Base-by-base conservation (phyloP, 208 protist species). In the Trypanosoma conorhini region DNA sequence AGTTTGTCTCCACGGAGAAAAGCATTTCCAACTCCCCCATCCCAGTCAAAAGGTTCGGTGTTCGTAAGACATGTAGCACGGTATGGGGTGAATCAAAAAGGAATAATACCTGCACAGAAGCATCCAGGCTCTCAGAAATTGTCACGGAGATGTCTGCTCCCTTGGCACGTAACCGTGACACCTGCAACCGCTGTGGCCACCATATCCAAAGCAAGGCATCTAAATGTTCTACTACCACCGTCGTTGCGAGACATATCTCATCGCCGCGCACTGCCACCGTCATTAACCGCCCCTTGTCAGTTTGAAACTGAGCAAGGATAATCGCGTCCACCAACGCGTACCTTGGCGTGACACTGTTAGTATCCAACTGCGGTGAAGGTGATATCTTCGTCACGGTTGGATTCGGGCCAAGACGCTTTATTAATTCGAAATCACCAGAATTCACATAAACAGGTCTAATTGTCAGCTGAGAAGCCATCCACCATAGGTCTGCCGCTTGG, bases 401-500 rank as follows among this genome's bases (percentile, higher is more conserved):
- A 46, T 57, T 62, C 9, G 24, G 9, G 12, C 65, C n/a, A 67
- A 77, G 51, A 50, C 40, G 46, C 24, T 8, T 63, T 5, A 50
- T 30, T 1, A 44, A 46, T 21, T 31, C 30, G 48, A 1, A 26
- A 57, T 35, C 24, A 10, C 21, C 54, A 33, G 64, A 1, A 8
- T 28, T 22, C 15, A 91, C 74, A 62, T 90, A 92, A 28, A 94
- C 80, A 0, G 89, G 82, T 48, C 73, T 80, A 46, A 88, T 48
- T 3, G 76, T 81, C 28, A 94, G 74, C 8, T 87, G 89, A 3
- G 86, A 87, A 1, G 79, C 77, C 89, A 94, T 91, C 86, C 86
- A 94, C 83, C 83, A 94, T 54, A 88, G 24, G 56, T 94, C 83
- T 4, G 77, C 63, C 0, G 79, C 86, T 12, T 82, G 76, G 19